phyloP scores from a whole-genome alignment of 2,329 filamentous ascomycete genomes.

The Macrophomina tecta region DNA sequence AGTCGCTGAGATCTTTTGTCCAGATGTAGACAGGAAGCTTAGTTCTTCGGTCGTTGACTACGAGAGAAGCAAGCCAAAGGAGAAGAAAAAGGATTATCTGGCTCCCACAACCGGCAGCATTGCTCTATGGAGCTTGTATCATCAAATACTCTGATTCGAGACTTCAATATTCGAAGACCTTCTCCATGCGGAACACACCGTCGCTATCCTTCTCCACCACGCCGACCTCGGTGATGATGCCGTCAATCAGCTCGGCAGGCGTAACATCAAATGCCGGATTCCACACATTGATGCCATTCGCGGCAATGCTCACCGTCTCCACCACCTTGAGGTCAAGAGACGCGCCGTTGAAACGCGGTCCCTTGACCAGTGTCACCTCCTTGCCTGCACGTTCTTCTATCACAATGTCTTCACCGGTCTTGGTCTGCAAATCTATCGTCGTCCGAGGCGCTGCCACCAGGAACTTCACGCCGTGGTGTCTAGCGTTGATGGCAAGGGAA shows the following conservation, averaged over 20 bases:
- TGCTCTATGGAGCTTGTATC: conserved; percentile 32
- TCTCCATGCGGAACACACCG: conserved; percentile 69
- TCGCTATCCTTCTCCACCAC: conserved; percentile 77
- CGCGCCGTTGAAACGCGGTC: conserved; percentile 71
- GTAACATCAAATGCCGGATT: conserved; percentile 98
- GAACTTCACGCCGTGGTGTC: conserved; percentile 88
- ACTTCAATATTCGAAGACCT: conserved; percentile 45
- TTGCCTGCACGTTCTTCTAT: conserved; percentile 85
- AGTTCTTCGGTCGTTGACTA: no score
- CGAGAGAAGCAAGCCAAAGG: background rate
- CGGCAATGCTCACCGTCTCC: conserved; percentile 79
- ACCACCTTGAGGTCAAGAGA: conserved; percentile 67
- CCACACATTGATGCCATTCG: conserved; percentile 81
- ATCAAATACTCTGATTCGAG: conserved; percentile 38
- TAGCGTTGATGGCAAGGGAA: conserved; percentile 85
- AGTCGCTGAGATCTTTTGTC: background rate
- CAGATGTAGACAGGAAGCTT: no score
- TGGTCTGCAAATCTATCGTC: conserved; percentile 85
- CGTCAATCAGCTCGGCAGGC: conserved; percentile 85
- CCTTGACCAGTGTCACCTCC: conserved; percentile 85
- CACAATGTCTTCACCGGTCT: conserved; percentile 77
- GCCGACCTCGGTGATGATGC: conserved; percentile 90
- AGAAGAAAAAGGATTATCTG: background rate
- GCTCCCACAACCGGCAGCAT: conserved; percentile 28
- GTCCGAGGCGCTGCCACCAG: conserved; percentile 94